Base-by-base conservation (phyloP, 495 filamentous ascomycete species). In the Rostrohypoxylon terebratum region DNA sequence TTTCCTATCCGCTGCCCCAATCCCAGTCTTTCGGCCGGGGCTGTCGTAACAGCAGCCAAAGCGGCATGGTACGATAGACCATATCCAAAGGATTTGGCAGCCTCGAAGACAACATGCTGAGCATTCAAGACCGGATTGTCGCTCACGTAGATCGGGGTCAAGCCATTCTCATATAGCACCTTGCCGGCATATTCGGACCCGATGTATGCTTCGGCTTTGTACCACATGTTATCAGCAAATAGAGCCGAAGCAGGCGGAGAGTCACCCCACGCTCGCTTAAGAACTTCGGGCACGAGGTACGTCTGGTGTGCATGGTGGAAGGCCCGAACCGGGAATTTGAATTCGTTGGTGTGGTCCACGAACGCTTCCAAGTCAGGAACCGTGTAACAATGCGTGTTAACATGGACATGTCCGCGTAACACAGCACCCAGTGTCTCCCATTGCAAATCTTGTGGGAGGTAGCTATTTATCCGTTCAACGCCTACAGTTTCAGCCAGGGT, bases 331-430 rank as follows among this genome's bases (percentile, higher is more conserved):
- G 81, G 76, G 73, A 90, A 90, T 66, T 86, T 84, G 80, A 91
- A 91, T 77, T 91, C 89, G 66, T 90, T 88, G 6, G 83, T 87
- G 73, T 90, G 87, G 48, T 84, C 81, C 6, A 90, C 81, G 69
- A 90, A 87, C 31, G 86, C 86, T 75, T 90, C 88, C 11, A 91
- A 81, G 69, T 91, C 89, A 10, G 87, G 82, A 3, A 87, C 81
- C n/a, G 88, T 88, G 76, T 91, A 91, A 77, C 89, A 91, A 69
- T 91, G 89, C 1, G 87, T 86, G 75, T 91, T 90, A 44, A 90
- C 78, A 40, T 84, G 83, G 16, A 91, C 83, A 68, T 91, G 85
- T 0, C 87, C 88, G 23, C 88, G 82, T 51, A 91, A 67, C 59
- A 90, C 81, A 0, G 89, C 89, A 25, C 83, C 81, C 4, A 86